Evolutionary conservation across 495 filamentous ascomycete genomes (phyloP).

Genomic region (Aspergillus diversus): DNA sequence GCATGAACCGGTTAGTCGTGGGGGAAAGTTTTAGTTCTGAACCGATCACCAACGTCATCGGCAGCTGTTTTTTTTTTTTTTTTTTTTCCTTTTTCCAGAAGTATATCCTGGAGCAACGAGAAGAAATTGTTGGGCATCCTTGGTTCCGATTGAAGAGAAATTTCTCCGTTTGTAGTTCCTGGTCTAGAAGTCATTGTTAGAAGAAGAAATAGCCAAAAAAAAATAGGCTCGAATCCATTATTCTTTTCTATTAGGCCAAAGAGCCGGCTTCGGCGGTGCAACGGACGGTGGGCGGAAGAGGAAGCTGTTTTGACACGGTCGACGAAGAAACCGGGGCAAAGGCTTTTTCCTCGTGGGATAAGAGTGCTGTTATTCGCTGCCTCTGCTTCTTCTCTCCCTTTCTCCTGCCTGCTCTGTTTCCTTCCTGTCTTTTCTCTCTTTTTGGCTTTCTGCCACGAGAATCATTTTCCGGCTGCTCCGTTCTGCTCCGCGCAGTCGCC

Average conservation of each 20-base stretch:
- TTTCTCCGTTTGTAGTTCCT: not conserved
- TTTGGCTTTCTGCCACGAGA: slow-evolving; percentile 17
- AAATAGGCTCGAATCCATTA: not conserved
- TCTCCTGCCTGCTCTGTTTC: slow-evolving; percentile 18
- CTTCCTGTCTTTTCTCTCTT: slow-evolving; percentile 20
- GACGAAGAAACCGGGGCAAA: slow-evolving; percentile 31
- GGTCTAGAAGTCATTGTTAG: not conserved
- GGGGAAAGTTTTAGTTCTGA: not conserved
- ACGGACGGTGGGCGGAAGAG: slow-evolving; percentile 32
- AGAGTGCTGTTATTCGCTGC: slow-evolving; percentile 16
- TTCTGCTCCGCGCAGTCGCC: slow-evolving; percentile 30
- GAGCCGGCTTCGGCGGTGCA: slow-evolving; percentile 46
- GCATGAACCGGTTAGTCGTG: slow-evolving; percentile 12
- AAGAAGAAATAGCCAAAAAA: too few relatives aligned
- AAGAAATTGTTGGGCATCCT: too few relatives aligned
- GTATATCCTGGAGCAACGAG: too few relatives aligned
- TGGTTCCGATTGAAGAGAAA: too few relatives aligned
- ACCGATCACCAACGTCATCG: slow-evolving; percentile 17
- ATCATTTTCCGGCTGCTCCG: slow-evolving; percentile 33
- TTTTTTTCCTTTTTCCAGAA: not conserved
- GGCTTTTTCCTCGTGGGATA: slow-evolving; percentile 39
- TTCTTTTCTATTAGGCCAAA: slow-evolving; percentile 30
- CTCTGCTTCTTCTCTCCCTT: slow-evolving; percentile 11
- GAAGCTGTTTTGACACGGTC: slow-evolving; percentile 24
- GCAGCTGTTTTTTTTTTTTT: slow-evolving; percentile 8